Evolutionary conservation across 441 rosid species (phyloP).

Genomic region (Pelargonium australe): DNA sequence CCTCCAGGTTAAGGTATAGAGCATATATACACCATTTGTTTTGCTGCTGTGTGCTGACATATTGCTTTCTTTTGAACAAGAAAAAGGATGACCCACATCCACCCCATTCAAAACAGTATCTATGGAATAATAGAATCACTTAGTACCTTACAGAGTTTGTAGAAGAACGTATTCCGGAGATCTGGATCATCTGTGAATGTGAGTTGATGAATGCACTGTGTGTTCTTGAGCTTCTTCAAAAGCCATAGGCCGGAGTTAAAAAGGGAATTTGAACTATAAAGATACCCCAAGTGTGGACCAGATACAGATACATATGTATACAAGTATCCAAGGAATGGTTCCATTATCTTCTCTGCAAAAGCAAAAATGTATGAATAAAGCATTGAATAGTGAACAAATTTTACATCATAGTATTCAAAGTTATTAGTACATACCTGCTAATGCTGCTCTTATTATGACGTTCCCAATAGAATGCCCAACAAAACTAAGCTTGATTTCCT

Average conservation of each 20-base stretch:
- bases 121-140: not conserved
- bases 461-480: slow-evolving; percentile 97
- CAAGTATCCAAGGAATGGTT: slow-evolving; percentile 60
- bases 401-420: slow-evolving; percentile 13
- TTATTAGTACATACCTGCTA: slow-evolving; percentile 49
- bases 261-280: slow-evolving; percentile 86
- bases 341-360: slow-evolving; percentile 67
- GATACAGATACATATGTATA: slow-evolving; percentile 73
- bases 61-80: not conserved
- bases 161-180: slow-evolving; percentile 68
- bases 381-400: slow-evolving; percentile 17
- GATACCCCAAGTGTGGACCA: slow-evolving; percentile 88
- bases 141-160: slow-evolving; percentile 73
- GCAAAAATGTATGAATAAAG: slow-evolving; percentile 4
- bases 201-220: slow-evolving; percentile 91
- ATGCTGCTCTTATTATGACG: slow-evolving; percentile 75
- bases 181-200: slow-evolving; percentile 86
- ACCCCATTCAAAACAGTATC: slow-evolving; percentile 1
- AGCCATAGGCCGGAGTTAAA: slow-evolving; percentile 93
- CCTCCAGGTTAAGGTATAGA: not conserved
- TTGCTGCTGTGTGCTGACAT: not conserved
- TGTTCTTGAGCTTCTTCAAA: slow-evolving; percentile 76
- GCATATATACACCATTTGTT: not conserved
- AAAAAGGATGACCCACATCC: not conserved
- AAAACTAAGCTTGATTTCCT: slow-evolving; percentile 70